A percentile compares a stretch with the other conserved stretches of the same genome.
Conservation (phyloP, 2,329 filamentous ascomycete genomes). For the Nothophoma quercina region DNA sequence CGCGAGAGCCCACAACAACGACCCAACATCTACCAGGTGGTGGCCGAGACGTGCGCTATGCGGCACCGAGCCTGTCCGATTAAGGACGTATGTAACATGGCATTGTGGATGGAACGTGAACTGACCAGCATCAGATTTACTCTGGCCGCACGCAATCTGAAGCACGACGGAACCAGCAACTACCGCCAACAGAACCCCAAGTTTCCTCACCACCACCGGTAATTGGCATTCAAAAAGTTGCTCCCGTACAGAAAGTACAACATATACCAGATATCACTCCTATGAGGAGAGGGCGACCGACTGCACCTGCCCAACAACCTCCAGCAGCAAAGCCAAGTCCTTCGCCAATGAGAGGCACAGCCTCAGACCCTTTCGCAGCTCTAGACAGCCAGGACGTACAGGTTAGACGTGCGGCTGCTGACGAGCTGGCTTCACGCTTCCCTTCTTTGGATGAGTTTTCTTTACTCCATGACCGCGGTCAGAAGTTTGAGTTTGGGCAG, state of each 20-base stretch:
- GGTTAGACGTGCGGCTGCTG: slow-evolving; percentile 62
- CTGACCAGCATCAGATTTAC: slow-evolving; percentile 56
- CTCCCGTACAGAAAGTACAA: slow-evolving; percentile 74
- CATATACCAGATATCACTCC: slow-evolving; percentile 87
- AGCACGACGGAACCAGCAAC: slow-evolving; percentile 64
- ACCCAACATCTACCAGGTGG: slow-evolving; percentile 93
- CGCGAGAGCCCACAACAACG: slow-evolving; percentile 79
- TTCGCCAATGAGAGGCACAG: slow-evolving; percentile 73
- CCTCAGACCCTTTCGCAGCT: slow-evolving; percentile 87
- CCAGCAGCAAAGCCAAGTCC: slow-evolving; percentile 63
- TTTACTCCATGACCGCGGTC: slow-evolving; percentile 81
- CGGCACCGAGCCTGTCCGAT: slow-evolving; percentile 86
- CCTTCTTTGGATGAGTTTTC: slow-evolving; percentile 94
- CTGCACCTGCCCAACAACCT: slow-evolving; percentile 57
- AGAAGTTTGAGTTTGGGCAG: slow-evolving; percentile 80
- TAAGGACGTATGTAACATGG: slow-evolving; percentile 71
- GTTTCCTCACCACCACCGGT: slow-evolving; percentile 62
- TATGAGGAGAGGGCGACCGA: slow-evolving; percentile 87
- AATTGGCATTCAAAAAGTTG: slow-evolving; percentile 82
- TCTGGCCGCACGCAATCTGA: slow-evolving; percentile 68
- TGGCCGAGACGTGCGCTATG: slow-evolving; percentile 88
- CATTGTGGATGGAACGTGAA: not conserved
- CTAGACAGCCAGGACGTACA: slow-evolving; percentile 72
- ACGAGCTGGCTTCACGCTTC: slow-evolving; percentile 86
- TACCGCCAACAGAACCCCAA: slow-evolving; percentile 64